Conservation (phyloP, 1,284 basidiomycete genomes). For the Trichosporon coremiiforme region DNA sequence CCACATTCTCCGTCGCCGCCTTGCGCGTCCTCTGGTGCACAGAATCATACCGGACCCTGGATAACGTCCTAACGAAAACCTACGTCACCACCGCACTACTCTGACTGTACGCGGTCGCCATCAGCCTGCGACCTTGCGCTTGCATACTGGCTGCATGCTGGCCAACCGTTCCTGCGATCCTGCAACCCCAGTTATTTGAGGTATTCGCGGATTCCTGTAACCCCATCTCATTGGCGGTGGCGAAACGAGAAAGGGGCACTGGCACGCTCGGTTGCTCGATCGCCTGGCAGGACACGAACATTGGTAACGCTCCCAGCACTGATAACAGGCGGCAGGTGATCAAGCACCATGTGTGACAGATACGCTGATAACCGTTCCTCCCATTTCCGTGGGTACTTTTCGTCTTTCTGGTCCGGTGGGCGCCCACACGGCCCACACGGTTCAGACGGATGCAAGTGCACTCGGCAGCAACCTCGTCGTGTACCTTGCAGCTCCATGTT, state of each 20-base stretch:
- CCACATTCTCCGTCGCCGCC: no score
- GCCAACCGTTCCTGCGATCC: not conserved
- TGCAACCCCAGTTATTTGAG: conserved; percentile 5
- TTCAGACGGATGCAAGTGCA: not conserved
- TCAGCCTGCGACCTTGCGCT: not conserved
- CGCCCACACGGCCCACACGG: no score
- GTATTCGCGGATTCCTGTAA: not conserved
- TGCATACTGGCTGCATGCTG: not conserved
- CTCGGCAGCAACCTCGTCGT: not conserved
- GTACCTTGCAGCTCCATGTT: conserved; percentile 6
- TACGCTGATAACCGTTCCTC: conserved; percentile 6
- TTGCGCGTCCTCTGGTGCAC: not conserved
- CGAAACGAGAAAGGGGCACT: not conserved
- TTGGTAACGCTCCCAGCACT: not conserved
- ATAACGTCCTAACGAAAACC: not conserved
- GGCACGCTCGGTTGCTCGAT: conserved; percentile 1
- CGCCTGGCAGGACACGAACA: not conserved
- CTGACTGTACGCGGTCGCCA: no score
- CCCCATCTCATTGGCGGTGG: not conserved
- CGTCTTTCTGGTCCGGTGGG: not conserved
- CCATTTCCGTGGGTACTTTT: not conserved
- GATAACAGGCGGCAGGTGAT: not conserved
- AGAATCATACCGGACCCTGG: not conserved
- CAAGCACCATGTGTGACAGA: not conserved
- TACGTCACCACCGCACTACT: not conserved